Percentiles rank a stretch among this genome's conserved stretches.
These are phyloP conservation scores for Fraxinus paxiana DNA, from an alignment of 305 asterid genomes.

Conservation along the genomic window DNA sequence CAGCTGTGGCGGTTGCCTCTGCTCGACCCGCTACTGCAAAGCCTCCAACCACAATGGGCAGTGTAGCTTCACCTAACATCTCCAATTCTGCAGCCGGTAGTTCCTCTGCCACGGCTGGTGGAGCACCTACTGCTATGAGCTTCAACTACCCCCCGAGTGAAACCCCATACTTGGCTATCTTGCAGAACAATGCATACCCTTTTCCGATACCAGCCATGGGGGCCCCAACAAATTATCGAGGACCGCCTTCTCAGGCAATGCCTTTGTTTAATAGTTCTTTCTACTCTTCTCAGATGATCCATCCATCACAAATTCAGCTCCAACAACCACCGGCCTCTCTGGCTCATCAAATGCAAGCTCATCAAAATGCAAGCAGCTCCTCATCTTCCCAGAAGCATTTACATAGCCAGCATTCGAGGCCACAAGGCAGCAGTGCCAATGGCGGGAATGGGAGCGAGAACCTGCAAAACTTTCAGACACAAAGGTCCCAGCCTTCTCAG, in stretches of 20 bases:
- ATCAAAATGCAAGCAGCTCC: slow-evolving; percentile 55
- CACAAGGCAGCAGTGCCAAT: slow-evolving; percentile 27
- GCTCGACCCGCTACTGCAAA: slow-evolving; percentile 45
- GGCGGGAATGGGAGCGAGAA: slow-evolving; percentile 38
- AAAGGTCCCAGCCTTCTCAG: slow-evolving; percentile 44
- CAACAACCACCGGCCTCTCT: slow-evolving; percentile 41
- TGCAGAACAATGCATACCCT: slow-evolving; percentile 75
- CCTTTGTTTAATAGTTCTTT: slow-evolving; percentile 82
- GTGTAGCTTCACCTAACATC: slow-evolving; percentile 34
- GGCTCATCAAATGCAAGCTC: slow-evolving; percentile 45
- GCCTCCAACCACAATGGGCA: slow-evolving; percentile 35
- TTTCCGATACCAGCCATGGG: slow-evolving; percentile 61
- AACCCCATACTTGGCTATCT: slow-evolving; percentile 76
- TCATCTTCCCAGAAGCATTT: slow-evolving; percentile 71
- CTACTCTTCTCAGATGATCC: slow-evolving; percentile 81
- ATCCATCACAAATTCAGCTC: slow-evolving; percentile 66
- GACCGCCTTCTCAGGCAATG: slow-evolving; percentile 70
- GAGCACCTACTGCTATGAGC: slow-evolving; percentile 55
- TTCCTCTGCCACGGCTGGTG: slow-evolving; percentile 37
- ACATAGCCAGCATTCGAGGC: slow-evolving; percentile 54
- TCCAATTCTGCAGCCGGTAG: slow-evolving; percentile 34
- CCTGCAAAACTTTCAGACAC: slow-evolving; percentile 46
- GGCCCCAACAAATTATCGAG: slow-evolving; percentile 67
- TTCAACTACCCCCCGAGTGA: slow-evolving; percentile 73
- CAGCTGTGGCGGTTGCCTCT: slow-evolving; percentile 52